Evolutionary conservation across 1,284 basidiomycete genomes (phyloP), one percentile per base, ranked within the genome.

Genomic region (Malassezia sp.): DNA sequence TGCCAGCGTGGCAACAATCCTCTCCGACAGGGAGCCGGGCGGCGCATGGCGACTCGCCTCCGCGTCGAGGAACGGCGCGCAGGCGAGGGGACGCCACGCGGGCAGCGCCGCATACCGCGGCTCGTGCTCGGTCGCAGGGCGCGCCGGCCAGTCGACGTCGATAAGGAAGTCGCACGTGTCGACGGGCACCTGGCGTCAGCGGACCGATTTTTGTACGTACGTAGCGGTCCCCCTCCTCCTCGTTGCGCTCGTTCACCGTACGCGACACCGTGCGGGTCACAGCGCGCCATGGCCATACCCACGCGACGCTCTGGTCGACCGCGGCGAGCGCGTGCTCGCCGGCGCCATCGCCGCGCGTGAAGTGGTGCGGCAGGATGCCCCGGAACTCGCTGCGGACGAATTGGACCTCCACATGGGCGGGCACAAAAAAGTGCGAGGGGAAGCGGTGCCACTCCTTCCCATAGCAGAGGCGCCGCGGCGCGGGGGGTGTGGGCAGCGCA

Each of bases 401-500:
- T 53, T 83, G 77, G 12, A 91, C 81, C 36, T 80, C 77, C 45
- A 95, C 75, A 14, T 80, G 83, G 44, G 83, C 78, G 1, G 91
- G 89, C 15, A 96, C 77, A 38, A 91, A 78, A 72, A 85, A 96
- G 67, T 84, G 83, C 1, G 84, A 79, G 0, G 90, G 87, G 75
- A 90, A 99, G 12, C 91, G 78, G 67, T 96, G 77, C 93, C 93
- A 97, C 72, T 97, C 91, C 66, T 90, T 86, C 26, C 83, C 88
- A 45, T 85, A 77, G 73, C 93, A 99, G 2, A 97, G 38, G 5
- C 34, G 15, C 37, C 15, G 31, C 52, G 29, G 27, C 45, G 56
- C 2, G n/a, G n/a, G n/a, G n/a, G n/a, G n/a, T n/a, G n/a, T n/a
- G n/a, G n/a, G n/a, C 35, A 9, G 15, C 49, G 44, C 11, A 32